Conservation (phyloP, 2,329 filamentous ascomycete genomes). For the Aotearoamyces nothofagi region DNA sequence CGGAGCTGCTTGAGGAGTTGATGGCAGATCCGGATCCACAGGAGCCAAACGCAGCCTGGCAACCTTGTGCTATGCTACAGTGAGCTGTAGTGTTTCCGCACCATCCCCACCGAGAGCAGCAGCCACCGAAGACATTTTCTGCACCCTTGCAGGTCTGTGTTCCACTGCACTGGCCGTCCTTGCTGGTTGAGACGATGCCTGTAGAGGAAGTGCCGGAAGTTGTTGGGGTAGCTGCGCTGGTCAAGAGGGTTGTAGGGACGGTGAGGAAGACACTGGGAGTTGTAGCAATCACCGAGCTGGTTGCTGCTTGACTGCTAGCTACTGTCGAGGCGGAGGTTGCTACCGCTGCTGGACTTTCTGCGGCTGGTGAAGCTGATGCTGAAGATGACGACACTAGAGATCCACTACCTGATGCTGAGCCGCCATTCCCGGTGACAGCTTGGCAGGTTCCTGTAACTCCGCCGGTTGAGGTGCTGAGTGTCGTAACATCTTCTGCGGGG, state of each 20-base stretch:
- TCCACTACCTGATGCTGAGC: constrained; percentile 1
- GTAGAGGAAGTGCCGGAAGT: no score
- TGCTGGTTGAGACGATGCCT: no score
- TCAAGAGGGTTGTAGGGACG: no score
- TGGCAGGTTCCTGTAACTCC: constrained; percentile 12
- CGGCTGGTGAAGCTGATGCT: constrained; percentile 1
- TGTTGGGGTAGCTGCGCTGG: no score
- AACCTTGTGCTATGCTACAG: constrained; percentile 8
- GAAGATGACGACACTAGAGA: background rate
- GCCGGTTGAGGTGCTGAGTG: constrained; percentile 4
- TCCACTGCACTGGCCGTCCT: no score
- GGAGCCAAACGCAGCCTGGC: constrained; percentile 7
- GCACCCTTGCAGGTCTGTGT: no score
- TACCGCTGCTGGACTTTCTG: background rate
- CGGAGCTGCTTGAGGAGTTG: no score
- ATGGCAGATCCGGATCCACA: no score
- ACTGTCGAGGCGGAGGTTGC: background rate
- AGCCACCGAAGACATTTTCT: constrained; percentile 6
- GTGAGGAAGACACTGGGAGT: no score
- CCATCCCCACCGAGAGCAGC: constrained; percentile 8
- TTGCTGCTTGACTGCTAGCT: background rate
- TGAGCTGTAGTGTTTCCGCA: constrained; percentile 6
- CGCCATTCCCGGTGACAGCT: constrained; percentile 9
- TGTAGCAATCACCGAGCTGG: no score
- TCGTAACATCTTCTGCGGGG: constrained; percentile 21